A percentile compares a stretch with the other conserved stretches of the same genome.
These are phyloP conservation scores for Xylaria scruposa DNA, from an alignment of 495 filamentous ascomycete genomes.

Conservation along the genomic window DNA sequence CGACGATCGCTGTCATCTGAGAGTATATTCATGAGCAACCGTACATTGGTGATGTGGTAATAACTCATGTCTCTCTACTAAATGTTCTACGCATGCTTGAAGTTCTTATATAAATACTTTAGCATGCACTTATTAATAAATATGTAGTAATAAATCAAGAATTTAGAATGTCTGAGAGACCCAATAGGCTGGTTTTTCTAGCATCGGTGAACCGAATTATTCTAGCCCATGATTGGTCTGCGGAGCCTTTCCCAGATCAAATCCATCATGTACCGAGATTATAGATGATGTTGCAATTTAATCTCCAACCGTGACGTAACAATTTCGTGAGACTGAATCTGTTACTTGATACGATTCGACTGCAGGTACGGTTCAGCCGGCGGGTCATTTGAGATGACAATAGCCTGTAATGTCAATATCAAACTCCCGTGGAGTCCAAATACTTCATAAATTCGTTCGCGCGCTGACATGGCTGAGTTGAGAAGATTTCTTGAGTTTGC, in stretches of 20 bases:
- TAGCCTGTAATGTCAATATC: conserved; percentile 10
- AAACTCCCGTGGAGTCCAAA: background rate
- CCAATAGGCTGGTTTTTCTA: background rate
- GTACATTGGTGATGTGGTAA: background rate
- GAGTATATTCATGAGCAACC: background rate
- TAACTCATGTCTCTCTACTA: background rate
- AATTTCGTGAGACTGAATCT: background rate
- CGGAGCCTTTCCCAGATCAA: background rate
- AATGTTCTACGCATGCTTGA: background rate
- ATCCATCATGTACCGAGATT: background rate
- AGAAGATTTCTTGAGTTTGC: background rate
- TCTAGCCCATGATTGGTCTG: background rate
- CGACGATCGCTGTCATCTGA: background rate
- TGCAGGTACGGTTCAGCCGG: conserved; percentile 13
- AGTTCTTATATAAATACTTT: background rate
- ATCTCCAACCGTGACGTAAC: conserved; percentile 23
- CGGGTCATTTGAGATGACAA: conserved; percentile 8
- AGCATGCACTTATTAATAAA: background rate
- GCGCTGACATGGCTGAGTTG: background rate
- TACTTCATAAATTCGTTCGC: background rate
- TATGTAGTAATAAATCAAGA: background rate
- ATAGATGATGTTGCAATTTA: conserved; percentile 4
- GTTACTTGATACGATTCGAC: background rate
- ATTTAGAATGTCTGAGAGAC: background rate
- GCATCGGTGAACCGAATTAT: background rate